Evolutionary conservation across 1,284 basidiomycete species (phyloP), one percentile per base, ranked within the genome.

Genomic region (Erythrobasidium hasegawianum): DNA sequence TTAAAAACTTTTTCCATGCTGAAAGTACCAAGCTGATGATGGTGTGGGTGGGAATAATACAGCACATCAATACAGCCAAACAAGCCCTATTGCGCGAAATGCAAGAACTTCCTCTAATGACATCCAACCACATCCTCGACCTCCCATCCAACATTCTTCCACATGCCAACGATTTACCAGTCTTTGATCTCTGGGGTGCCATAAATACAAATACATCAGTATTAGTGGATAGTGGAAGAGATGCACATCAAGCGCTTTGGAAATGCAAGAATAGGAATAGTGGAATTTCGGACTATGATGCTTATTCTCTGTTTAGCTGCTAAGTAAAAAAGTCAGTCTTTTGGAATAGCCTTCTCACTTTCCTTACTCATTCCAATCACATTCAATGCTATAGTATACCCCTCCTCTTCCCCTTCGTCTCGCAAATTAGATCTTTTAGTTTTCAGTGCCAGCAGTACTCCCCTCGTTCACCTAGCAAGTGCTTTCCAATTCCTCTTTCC

Each of bases 101-200:
- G 16, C 75, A 85, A 52, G 77, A 81, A 41, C 78, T 89, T 11
- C 87, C 88, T 14, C 76, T 90, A 65, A 84, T 90, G 84, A 73
- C 71, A n/a, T 13, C 50, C 2, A 64, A 55, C 39, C 41, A 54
- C 20, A 72, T 89, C 26, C 77, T 87, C 47, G 81, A 86, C 55
- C 77, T 89, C 33, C 88, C 87, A 1, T 77, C 45, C 8, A 14
- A 75, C 11, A 20, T 52, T 22, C 76, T 90, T 39, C 87, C 88
- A 0, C 57, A 62, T 2, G 84, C 83, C 80, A 70, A 76, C 0
- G 72, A 73, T 1, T 78, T 90, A 24, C 87, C 88, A 0, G 80
- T 86, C 8, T 77, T 90, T 65, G 87, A 90, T 74, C 78, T 90
- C 18, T 83, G 85, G 49, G 89, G 87, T 1, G 73, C 77, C 29